Conservation (phyloP, 306 rosid genomes). For the Oxytropis ochrocephala region DNA sequence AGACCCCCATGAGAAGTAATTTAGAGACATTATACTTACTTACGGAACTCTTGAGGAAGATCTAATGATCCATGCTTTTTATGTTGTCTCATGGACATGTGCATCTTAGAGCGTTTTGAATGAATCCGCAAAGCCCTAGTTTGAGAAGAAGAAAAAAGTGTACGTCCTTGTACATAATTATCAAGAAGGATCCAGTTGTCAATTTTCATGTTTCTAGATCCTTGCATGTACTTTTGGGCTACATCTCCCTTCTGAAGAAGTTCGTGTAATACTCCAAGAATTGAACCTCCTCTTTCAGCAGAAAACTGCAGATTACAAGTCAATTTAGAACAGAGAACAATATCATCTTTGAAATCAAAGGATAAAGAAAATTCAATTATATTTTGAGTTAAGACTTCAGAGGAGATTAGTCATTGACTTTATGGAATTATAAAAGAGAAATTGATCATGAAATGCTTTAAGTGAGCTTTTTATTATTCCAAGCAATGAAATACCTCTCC, state of each 20-base stretch:
- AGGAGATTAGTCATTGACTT: not conserved
- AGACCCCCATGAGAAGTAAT: not conserved
- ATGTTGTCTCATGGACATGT: conserved; percentile 70
- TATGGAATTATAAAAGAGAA: not conserved
- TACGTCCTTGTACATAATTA: conserved; percentile 44
- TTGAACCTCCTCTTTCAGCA: conserved; percentile 37
- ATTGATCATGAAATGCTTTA: conserved; percentile 4
- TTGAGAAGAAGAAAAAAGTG: conserved; percentile 35
- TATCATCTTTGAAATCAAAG: not conserved
- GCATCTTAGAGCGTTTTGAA: conserved; percentile 73
- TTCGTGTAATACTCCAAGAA: conserved; percentile 47
- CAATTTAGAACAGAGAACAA: not conserved
- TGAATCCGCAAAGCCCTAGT: conserved; percentile 48
- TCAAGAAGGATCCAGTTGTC: conserved; percentile 76
- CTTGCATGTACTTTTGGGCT: conserved; percentile 62
- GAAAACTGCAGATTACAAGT: conserved; percentile 41
- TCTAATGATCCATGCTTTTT: conserved; percentile 54
- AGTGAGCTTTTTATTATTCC: not conserved
- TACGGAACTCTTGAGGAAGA: conserved; percentile 53
- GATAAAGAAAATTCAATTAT: not conserved
- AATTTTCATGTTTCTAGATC: conserved; percentile 56
- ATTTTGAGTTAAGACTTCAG: not conserved
- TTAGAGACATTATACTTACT: conserved; percentile 39
- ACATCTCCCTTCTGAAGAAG: conserved; percentile 67
- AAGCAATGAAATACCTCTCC: conserved; percentile 33